phyloP scores from a whole-genome alignment of 2,329 filamentous ascomycete species.

The Neoarthrinium moseri region DNA sequence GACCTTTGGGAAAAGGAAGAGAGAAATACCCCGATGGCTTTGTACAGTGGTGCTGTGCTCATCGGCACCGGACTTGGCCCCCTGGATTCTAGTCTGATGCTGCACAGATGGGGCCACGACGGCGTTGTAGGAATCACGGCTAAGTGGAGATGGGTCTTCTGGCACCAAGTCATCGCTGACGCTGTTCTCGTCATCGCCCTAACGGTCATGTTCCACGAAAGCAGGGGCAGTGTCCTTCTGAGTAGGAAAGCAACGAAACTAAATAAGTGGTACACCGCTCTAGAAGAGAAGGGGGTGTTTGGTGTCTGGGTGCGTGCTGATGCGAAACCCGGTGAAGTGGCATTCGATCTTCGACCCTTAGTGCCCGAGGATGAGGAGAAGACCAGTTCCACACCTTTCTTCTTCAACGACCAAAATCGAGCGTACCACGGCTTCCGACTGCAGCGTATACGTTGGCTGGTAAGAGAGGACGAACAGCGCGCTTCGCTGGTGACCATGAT shows the following conservation, averaged over 20 bases:
- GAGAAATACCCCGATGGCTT: constrained; percentile 84
- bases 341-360: neutral
- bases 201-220: constrained; percentile 74
- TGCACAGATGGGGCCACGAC: constrained; percentile 50
- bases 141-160: constrained; percentile 84
- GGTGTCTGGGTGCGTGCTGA: constrained; percentile 37
- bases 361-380: constrained; percentile 13
- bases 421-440: constrained; percentile 13
- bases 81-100: constrained; percentile 67
- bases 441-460: constrained; percentile 73
- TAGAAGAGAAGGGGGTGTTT: constrained; percentile 64
- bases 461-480: constrained; percentile 75
- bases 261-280: constrained; percentile 75
- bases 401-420: neutral
- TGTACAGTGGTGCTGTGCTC: constrained; percentile 79
- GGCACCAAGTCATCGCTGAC: constrained; percentile 74
- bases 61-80: constrained; percentile 80
- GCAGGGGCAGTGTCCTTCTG: constrained; percentile 75
- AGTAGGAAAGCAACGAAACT: constrained; percentile 70
- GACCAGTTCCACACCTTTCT: neutral
- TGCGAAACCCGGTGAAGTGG: neutral
- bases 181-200: constrained; percentile 63
- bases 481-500: constrained; percentile 69
- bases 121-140: constrained; percentile 26
- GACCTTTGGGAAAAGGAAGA: constrained; percentile 79